Conservation (phyloP, 257 asterid species). For the Ajuga chamaepitys region DNA sequence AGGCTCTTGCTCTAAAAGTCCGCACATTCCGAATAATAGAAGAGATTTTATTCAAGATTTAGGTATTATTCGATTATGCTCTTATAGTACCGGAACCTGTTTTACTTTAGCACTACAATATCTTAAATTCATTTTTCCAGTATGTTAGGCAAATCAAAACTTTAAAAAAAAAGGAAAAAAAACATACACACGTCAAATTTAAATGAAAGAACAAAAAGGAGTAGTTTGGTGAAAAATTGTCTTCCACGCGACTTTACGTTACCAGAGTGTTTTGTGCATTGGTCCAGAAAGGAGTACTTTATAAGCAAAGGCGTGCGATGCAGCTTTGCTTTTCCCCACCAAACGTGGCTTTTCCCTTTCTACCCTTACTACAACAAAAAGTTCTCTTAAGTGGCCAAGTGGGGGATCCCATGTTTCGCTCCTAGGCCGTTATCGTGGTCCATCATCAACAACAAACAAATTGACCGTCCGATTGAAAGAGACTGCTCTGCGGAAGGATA, state of each 20-base stretch:
- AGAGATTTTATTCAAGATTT: no score
- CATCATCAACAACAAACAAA: not conserved
- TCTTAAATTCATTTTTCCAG: no score
- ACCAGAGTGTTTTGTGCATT: not conserved
- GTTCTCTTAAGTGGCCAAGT: slow-evolving; percentile 6
- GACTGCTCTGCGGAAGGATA: not conserved
- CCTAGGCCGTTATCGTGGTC: slow-evolving; percentile 23
- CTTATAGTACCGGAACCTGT: no score
- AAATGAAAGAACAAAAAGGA: not conserved
- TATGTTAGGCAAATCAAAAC: no score
- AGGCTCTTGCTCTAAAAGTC: no score
- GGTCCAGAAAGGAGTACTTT: slow-evolving; percentile 27
- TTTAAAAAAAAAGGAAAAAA: no score
- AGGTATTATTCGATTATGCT: no score
- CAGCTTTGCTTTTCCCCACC: slow-evolving; percentile 21
- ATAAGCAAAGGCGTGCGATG: slow-evolving; percentile 27
- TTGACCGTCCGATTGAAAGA: slow-evolving; percentile 13
- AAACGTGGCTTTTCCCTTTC: slow-evolving; percentile 13
- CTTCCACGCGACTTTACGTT: slow-evolving; percentile 29
- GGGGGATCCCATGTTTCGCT: slow-evolving; percentile 23
- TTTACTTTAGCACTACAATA: no score
- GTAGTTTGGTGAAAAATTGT: not conserved
- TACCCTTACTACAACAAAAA: not conserved
- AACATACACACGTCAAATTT: no score
- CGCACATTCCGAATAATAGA: no score